A percentile compares a stretch with the other conserved stretches of the same genome.
Conservation (phyloP, 306 rosid species). For the Potentilla sterilis region DNA sequence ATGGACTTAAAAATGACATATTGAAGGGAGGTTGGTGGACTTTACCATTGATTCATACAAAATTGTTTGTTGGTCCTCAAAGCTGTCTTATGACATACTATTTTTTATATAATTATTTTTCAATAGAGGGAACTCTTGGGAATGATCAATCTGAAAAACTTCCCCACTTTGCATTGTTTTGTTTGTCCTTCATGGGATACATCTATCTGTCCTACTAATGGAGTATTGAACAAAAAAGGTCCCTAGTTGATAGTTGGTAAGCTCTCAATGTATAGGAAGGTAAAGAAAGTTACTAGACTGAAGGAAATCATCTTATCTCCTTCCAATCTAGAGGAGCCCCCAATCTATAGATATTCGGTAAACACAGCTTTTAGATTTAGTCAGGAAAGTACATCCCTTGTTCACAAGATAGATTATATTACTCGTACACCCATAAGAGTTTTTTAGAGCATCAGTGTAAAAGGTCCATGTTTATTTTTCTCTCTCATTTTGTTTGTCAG, state of each 20-base stretch:
- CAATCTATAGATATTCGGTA: neutral
- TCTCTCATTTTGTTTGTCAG: conserved; percentile 39
- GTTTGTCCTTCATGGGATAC: neutral
- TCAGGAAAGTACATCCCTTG: neutral
- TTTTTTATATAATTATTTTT: neutral
- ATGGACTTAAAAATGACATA: neutral
- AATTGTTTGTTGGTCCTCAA: neutral
- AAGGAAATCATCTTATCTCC: neutral
- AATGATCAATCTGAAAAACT: neutral
- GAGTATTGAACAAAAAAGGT: neutral
- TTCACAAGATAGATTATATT: neutral
- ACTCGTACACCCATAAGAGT: neutral
- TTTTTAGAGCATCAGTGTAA: neutral
- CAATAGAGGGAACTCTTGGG: too few species aligned
- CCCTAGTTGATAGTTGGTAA: neutral
- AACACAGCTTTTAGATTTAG: neutral
- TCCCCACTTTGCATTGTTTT: neutral
- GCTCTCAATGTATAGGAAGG: neutral
- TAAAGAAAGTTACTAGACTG: neutral
- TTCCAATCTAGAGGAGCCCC: neutral
- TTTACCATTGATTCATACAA: too few species aligned
- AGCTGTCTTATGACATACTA: neutral
- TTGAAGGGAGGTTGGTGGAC: neutral
- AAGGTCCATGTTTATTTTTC: neutral
- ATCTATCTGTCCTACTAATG: neutral